Evolutionary conservation across 345 rosid species (phyloP), one percentile per base, ranked within the genome.

Genomic region (Kernera saxatilis): DNA sequence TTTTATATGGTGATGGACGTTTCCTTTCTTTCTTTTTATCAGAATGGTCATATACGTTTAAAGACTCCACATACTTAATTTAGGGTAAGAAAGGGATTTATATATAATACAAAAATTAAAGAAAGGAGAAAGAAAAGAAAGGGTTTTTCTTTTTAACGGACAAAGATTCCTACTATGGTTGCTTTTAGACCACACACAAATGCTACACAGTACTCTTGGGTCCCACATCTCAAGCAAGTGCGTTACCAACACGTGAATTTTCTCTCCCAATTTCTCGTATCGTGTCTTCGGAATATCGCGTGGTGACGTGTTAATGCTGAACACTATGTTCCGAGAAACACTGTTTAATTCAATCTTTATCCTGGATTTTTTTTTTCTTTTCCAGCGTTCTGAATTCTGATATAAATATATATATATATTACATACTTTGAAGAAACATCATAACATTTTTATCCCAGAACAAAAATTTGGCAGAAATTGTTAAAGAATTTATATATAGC

Each of bases 141-240:
- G 26, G 1, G 58, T 52, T 64, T 62, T 76, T 27, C 30, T 51
- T 64, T 68, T 70, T 36, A 33, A 55, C 74, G 84, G 88, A 83
- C 85, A 86, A 80, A 86, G 93, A 88, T 86, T 86, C 88, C 87
- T 59, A 50, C 71, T 12, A 63, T 64, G 72, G 86, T 73, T 81
- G 87, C 84, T 75, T 83, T 82, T 72, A 72, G 80, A 78, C 85
- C 85, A 82, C 55, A 74, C 86, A 79, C 79, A 82, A 71, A 80
- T 74, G 85, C 76, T 45, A 63, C 83, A 84, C 86, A 73, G 76
- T 61, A 23, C 80, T 64, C 7, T 36, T 72, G 87, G 90, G 83
- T 52, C 83, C 87, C 84, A 76, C 78, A 18, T 45, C 46, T 9
- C 67, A 57, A 12, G 51, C 75, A 50, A 74, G 69, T 74, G 79